Evolutionary conservation across 345 rosid species (phyloP).

Genomic region (Euclidium syriacum): DNA sequence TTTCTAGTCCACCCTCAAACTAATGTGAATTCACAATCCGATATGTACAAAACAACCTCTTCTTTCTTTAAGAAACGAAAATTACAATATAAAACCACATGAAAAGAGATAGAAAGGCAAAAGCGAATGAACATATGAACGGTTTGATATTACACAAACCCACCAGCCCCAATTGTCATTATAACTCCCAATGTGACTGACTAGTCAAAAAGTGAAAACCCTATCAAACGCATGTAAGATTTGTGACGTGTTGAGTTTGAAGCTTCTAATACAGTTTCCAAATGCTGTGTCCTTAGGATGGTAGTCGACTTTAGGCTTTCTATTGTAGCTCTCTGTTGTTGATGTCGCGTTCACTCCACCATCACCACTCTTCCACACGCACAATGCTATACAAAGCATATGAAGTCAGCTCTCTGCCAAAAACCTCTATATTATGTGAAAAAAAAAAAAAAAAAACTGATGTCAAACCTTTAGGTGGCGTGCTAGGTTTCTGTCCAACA

Average conservation of each 20-base stretch:
- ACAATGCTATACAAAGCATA: slow-evolving; percentile 39
- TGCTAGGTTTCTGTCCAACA: slow-evolving; percentile 49
- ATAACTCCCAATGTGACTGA: not conserved
- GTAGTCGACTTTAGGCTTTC: slow-evolving; percentile 38
- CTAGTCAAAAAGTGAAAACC: slow-evolving; percentile 31
- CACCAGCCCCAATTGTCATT: no score
- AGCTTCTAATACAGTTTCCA: slow-evolving; percentile 60
- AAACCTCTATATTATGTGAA: not conserved
- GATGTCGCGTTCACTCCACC: slow-evolving; percentile 46
- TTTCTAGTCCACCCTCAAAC: slow-evolving; percentile 7
- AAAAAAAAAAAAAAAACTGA: slow-evolving; percentile 12
- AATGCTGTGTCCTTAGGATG: slow-evolving; percentile 50
- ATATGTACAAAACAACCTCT: no score
- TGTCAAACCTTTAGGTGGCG: slow-evolving; percentile 55
- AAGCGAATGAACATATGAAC: slow-evolving; percentile 19
- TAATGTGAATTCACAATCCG: not conserved
- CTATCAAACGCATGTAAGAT: slow-evolving; percentile 65
- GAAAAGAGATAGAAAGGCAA: not conserved
- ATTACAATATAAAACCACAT: not conserved
- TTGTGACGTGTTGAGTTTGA: slow-evolving; percentile 51
- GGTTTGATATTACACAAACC: slow-evolving; percentile 29
- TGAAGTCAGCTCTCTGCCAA: slow-evolving; percentile 6
- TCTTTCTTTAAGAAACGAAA: no score
- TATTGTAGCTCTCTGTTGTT: slow-evolving; percentile 22
- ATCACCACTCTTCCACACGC: slow-evolving; percentile 69